These are phyloP conservation scores for Mycena venus DNA, from an alignment of 768 basidiomycete genomes.

Conservation along the genomic window DNA sequence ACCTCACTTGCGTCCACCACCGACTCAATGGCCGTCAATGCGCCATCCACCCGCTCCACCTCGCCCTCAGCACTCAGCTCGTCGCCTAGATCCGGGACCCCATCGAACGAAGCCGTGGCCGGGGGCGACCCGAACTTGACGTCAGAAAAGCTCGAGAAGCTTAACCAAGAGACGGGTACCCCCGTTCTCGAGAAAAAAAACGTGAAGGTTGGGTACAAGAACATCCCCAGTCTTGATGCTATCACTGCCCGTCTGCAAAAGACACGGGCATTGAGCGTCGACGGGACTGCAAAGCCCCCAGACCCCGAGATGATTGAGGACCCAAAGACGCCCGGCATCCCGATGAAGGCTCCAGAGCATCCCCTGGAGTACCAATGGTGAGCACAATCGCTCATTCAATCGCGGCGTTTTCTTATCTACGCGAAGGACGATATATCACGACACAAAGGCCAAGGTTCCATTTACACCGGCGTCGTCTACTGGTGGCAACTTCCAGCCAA, in stretches of 20 bases:
- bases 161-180: slow-evolving; percentile 65
- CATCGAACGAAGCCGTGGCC: slow-evolving; percentile 41
- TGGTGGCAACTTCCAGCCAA: slow-evolving; percentile 30
- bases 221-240: slow-evolving; percentile 87
- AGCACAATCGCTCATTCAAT: slow-evolving; percentile 37
- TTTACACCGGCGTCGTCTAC: slow-evolving; percentile 60
- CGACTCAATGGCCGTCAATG: slow-evolving; percentile 79
- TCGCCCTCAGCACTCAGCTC: slow-evolving; percentile 71
- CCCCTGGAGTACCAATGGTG: slow-evolving; percentile 89
- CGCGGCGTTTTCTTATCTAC: not conserved
- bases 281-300: slow-evolving; percentile 77
- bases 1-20: slow-evolving; percentile 66
- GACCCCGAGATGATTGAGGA: slow-evolving; percentile 86
- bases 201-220: slow-evolving; percentile 82
- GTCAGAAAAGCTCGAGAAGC: slow-evolving; percentile 73
- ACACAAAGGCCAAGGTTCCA: slow-evolving; percentile 82
- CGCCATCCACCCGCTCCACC: slow-evolving; percentile 73
- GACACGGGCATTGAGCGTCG: slow-evolving; percentile 72
- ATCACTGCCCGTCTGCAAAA: slow-evolving; percentile 86
- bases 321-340: slow-evolving; percentile 84
- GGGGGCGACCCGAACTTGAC: slow-evolving; percentile 70
- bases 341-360: slow-evolving; percentile 82
- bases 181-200: slow-evolving; percentile 47
- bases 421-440: slow-evolving; percentile 90
- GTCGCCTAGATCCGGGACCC: slow-evolving; percentile 60